phyloP scores from a whole-genome alignment of 2,329 filamentous ascomycete species.

The Colletotrichum sp. region DNA sequence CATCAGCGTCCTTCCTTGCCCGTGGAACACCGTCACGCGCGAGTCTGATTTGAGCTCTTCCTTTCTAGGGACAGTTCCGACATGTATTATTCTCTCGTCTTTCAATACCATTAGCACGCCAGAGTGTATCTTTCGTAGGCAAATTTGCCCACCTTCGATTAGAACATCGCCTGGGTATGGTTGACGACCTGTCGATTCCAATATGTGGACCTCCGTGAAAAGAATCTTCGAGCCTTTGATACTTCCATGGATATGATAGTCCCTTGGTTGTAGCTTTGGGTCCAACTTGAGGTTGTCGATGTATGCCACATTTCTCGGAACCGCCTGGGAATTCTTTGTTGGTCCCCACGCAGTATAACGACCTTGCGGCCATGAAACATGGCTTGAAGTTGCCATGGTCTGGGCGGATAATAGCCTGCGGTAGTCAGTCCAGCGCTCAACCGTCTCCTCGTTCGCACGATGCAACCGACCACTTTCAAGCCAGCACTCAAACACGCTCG shows the following conservation, averaged over 20 bases:
- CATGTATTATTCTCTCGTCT: not conserved
- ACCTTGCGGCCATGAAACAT: not conserved
- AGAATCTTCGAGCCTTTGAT: not conserved
- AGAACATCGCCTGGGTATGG: not conserved
- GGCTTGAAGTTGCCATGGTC: not conserved
- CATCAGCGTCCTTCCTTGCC: not conserved
- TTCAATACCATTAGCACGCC: not conserved
- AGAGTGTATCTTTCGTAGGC: fast-evolving
- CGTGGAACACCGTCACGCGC: not conserved
- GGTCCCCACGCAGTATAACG: not conserved
- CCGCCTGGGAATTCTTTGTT: not conserved
- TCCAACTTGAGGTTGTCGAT: not conserved
- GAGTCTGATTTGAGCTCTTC: not conserved
- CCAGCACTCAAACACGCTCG: not conserved
- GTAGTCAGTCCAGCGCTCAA: not conserved
- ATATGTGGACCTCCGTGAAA: not conserved
- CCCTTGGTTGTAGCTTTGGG: not conserved
- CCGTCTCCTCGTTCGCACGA: not conserved
- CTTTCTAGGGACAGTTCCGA: not conserved
- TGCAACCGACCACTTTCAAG: not conserved
- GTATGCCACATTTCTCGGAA: not conserved
- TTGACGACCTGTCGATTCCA: not conserved
- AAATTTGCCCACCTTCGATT: not conserved
- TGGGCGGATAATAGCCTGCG: fast-evolving
- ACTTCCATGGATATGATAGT: not conserved